Evolutionary conservation across 768 basidiomycete species (phyloP).

Genomic region (Glaciozyma antarctica): DNA sequence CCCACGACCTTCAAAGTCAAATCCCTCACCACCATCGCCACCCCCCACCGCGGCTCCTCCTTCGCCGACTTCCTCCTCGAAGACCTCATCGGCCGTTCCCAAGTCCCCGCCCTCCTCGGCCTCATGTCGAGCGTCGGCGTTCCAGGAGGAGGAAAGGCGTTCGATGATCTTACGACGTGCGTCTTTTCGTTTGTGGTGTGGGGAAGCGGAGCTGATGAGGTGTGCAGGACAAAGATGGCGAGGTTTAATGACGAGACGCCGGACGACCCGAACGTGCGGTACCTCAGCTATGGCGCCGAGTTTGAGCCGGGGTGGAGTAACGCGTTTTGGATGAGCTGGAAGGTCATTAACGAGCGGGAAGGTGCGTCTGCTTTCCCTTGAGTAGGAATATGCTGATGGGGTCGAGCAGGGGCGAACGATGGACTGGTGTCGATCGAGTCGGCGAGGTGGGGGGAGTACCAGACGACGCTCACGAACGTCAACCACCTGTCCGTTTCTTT

Average conservation of each 20-base stretch:
- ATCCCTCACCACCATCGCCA: slow-evolving; percentile 86
- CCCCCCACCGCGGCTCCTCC: slow-evolving; percentile 84
- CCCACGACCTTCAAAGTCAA: slow-evolving; percentile 67
- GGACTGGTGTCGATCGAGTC: slow-evolving; percentile 83
- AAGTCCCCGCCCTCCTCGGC: slow-evolving; percentile 42
- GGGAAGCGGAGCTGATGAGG: too few species aligned
- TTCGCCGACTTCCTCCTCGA: slow-evolving; percentile 84
- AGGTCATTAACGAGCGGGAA: slow-evolving; percentile 30
- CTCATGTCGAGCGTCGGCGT: slow-evolving; percentile 67
- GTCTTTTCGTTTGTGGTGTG: background rate
- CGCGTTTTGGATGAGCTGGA: slow-evolving; percentile 30
- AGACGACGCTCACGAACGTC: slow-evolving; percentile 81
- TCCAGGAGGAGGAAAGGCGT: slow-evolving; percentile 89
- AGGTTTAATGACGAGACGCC: slow-evolving; percentile 79
- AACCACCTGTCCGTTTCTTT: slow-evolving; percentile 59
- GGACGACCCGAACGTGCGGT: slow-evolving; percentile 65
- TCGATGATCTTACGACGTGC: slow-evolving; percentile 65
- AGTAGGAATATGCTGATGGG: slow-evolving; percentile 53
- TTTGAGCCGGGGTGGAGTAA: slow-evolving; percentile 60
- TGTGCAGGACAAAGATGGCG: slow-evolving; percentile 52
- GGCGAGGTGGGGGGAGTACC: slow-evolving; percentile 82
- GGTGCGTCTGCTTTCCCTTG: slow-evolving; percentile 10
- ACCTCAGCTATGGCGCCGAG: slow-evolving; percentile 91
- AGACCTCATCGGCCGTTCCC: slow-evolving; percentile 40
- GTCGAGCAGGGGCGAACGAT: slow-evolving; percentile 82